Percentiles rank a stretch among this genome's conserved stretches.
phyloP scores from a whole-genome alignment of 257 asterid genomes.

The Rubia yunnanensis region DNA sequence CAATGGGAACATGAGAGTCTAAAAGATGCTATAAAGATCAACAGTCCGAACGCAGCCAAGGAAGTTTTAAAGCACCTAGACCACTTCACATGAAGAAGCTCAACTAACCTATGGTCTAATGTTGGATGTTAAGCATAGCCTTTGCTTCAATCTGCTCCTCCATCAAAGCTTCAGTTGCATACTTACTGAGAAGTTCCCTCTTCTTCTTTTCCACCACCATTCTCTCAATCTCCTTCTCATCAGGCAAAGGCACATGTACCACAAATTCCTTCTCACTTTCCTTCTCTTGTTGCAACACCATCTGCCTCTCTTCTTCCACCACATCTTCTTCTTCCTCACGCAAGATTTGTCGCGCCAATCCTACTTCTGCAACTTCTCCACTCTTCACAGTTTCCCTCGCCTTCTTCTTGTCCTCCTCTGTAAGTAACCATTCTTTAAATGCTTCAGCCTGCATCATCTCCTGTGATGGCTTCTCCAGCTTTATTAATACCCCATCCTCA shows the following conservation, averaged over 20 bases:
- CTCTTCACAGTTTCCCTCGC: slow-evolving; percentile 85
- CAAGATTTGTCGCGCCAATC: slow-evolving; percentile 59
- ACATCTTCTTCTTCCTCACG: slow-evolving; percentile 92
- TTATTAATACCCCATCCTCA: slow-evolving; percentile 80
- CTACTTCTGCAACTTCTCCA: slow-evolving; percentile 85
- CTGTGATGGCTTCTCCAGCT: slow-evolving; percentile 81
- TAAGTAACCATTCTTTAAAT: slow-evolving; percentile 62
- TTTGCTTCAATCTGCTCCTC: slow-evolving; percentile 70
- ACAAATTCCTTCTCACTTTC: slow-evolving; percentile 68
- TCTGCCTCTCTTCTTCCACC: slow-evolving; percentile 77
- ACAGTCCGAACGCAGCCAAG: neutral
- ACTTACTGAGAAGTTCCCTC: slow-evolving; percentile 73
- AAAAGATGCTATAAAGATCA: neutral
- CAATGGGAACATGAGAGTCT: neutral
- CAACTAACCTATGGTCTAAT: slow-evolving; percentile 26
- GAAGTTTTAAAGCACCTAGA: neutral
- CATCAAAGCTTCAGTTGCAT: slow-evolving; percentile 63
- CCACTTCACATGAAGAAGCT: neutral
- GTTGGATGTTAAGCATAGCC: slow-evolving; percentile 72
- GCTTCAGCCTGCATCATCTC: slow-evolving; percentile 63
- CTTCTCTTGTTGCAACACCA: slow-evolving; percentile 53
- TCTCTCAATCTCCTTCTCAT: slow-evolving; percentile 76
- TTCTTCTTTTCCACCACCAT: slow-evolving; percentile 88
- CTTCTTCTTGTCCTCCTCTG: slow-evolving; percentile 79
- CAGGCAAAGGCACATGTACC: slow-evolving; percentile 90